Conservation (phyloP, 352 stramenopile genomes). For the Phytopythium litorale region DNA sequence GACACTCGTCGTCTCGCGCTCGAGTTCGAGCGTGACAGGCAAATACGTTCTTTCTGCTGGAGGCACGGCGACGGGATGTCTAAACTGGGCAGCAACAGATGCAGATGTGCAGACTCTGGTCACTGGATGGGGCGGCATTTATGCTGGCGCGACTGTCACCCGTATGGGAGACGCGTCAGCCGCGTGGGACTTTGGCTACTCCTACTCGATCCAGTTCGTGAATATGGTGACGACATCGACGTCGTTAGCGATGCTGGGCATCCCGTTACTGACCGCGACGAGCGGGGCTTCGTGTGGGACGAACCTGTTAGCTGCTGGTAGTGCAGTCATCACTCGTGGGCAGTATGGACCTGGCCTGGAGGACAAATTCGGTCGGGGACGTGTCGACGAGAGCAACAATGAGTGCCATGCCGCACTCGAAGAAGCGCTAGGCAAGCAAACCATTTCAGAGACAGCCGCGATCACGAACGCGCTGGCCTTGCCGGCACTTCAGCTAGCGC, state of each 20-base stretch:
- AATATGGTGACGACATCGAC: conserved; percentile 34
- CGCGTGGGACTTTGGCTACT: conserved; percentile 68
- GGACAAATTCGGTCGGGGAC: conserved; percentile 39
- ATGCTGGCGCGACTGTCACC: conserved; percentile 24
- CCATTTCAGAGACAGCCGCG: conserved; percentile 27
- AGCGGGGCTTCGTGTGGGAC: conserved; percentile 21
- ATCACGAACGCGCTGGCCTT: conserved; percentile 23
- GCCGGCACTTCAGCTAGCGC: conserved; percentile 39
- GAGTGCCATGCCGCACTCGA: conserved; percentile 44
- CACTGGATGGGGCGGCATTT: conserved; percentile 18
- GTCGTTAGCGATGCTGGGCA: conserved; percentile 29
- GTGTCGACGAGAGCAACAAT: conserved; percentile 43
- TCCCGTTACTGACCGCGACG: conserved; percentile 35
- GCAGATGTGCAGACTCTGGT: conserved; percentile 26
- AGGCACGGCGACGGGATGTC: conserved; percentile 20
- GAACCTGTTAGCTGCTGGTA: conserved; percentile 8
- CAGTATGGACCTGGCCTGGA: conserved; percentile 60
- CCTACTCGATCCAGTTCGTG: conserved; percentile 54
- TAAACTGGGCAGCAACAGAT: conserved; percentile 26
- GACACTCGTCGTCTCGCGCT: conserved; percentile 30
- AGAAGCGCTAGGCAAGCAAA: conserved; percentile 42
- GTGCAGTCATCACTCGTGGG: conserved; percentile 21
- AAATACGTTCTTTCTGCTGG: conserved; percentile 31
- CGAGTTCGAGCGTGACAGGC: conserved; percentile 6
- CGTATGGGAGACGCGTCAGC: conserved; percentile 47